Base-by-base conservation (phyloP, 2,329 filamentous ascomycete genomes). In the Tolypocladium amazonense region DNA sequence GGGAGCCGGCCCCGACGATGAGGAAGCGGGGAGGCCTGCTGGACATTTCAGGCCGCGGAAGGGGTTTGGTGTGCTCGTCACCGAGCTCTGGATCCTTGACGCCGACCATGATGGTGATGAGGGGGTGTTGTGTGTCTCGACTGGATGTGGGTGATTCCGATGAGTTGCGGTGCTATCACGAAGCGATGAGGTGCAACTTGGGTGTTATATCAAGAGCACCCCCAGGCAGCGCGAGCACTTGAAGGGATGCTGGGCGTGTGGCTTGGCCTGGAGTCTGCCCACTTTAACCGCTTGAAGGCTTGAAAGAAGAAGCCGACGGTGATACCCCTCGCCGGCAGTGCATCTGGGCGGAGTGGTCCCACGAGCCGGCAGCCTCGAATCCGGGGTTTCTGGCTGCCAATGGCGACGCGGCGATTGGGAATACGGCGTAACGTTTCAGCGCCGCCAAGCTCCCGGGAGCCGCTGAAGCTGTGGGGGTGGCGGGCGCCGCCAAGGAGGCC, bases 1-100 rank as follows among this genome's bases (percentile, higher is more conserved):
- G 86, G 56, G 88, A 90, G 39, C 92, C 91, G 9, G 90, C 91
- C 25, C 92, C 92, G 65, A 96, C 87, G 67, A 96, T 82, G 59
- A 95, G 79, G 67, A 95, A 84, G 57, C 87, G 84, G 3, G 86
- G 83, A 30, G 84, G 80, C 38, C 70, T 75, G 7, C 73, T 69
- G 3, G 82, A 81, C 70, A 76, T 73, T 52, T 74, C 69, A 11
- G 78, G 77, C 54, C 73, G 76, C 12, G 75, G 74, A 25, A 74
- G 75, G 6, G 75, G 69, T 47, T 61, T 54, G 59, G 57, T 45
- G 59, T 61, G 30, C 64, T 56, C 55, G 59, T 58, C 58, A 60
- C 67, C 62, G 61, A 73, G 63, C 56, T 63, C 69, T 61, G 65
- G 64, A 53, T 63, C 61, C 53, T 56, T 60, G 56, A 67, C 58